These are phyloP conservation scores for Lipomyces orientalis DNA, from an alignment of 805 yeast genomes.

Conservation along the genomic window DNA sequence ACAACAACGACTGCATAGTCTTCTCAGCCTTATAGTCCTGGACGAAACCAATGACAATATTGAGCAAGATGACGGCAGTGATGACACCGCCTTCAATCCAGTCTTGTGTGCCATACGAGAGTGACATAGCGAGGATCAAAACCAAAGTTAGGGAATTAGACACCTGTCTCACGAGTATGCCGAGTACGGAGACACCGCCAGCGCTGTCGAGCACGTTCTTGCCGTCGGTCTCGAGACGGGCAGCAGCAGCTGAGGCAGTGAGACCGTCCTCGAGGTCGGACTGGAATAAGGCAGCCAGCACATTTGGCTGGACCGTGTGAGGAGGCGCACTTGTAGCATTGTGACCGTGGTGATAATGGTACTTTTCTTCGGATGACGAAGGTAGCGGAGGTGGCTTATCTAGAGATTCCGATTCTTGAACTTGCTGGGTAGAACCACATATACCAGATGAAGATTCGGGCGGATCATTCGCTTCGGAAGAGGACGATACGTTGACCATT, in stretches of 20 bases:
- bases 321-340: constrained; percentile 29
- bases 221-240: constrained; percentile 54
- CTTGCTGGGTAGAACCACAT: constrained; percentile 28
- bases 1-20: constrained; percentile 75
- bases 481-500: constrained; percentile 34
- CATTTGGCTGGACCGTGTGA: constrained; percentile 25
- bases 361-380: background rate
- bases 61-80: constrained; percentile 66
- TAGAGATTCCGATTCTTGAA: constrained; percentile 17
- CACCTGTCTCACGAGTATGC: constrained; percentile 67
- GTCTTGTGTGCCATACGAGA: constrained; percentile 73
- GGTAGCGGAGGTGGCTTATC: constrained; percentile 36
- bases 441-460: constrained; percentile 36
- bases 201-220: constrained; percentile 68
- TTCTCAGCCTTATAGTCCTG: constrained; percentile 78
- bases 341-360: constrained; percentile 21
- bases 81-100: constrained; percentile 87
- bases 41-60: constrained; percentile 68
- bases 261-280: constrained; percentile 55
- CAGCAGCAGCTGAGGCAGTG: constrained; percentile 45
- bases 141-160: constrained; percentile 80
- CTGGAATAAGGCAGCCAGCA: constrained; percentile 24
- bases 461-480: constrained; percentile 36
- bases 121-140: constrained; percentile 45
- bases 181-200: constrained; percentile 56